phyloP scores from a whole-genome alignment of 176 grass and related monocot species.

The Puya raimondii region DNA sequence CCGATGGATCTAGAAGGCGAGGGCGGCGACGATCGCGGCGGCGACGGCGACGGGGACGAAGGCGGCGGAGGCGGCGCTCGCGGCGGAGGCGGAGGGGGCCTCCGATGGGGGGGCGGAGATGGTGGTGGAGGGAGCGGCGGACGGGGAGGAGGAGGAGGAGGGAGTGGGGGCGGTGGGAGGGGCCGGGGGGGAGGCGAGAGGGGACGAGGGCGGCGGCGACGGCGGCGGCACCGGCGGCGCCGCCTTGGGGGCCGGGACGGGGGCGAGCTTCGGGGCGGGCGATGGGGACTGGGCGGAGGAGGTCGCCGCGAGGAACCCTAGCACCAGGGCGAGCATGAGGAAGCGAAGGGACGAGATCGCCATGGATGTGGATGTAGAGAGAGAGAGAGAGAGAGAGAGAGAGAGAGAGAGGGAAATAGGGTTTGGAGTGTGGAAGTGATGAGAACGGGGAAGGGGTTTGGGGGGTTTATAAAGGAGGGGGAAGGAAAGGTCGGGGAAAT shows the following conservation, averaged over 20 bases:
- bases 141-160: not conserved
- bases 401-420: not conserved
- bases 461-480: not conserved
- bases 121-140: slow-evolving; percentile 19
- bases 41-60: slow-evolving; percentile 3
- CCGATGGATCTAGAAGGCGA: slow-evolving; percentile 25
- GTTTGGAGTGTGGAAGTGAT: slow-evolving; percentile 4
- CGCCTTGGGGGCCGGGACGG: slow-evolving; percentile 8
- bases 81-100: slow-evolving; percentile 11
- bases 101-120: slow-evolving; percentile 2
- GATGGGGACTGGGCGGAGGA: slow-evolving; percentile 28
- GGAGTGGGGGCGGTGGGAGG: slow-evolving; percentile 10
- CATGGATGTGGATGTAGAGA: slow-evolving; percentile 3
- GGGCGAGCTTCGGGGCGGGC: slow-evolving; percentile 8
- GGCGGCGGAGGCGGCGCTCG: not conserved
- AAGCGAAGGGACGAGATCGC: slow-evolving; percentile 22
- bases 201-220: not conserved
- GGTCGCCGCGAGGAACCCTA: slow-evolving; percentile 18
- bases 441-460: not conserved
- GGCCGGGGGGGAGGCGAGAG: not conserved
- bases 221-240: slow-evolving; percentile 3
- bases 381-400: not conserved
- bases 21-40: slow-evolving; percentile 4
- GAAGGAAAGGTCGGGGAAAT: not conserved
- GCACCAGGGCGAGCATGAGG: slow-evolving; percentile 5